phyloP scores from a whole-genome alignment of 768 basidiomycete genomes.

The Phallus indusiatus region DNA sequence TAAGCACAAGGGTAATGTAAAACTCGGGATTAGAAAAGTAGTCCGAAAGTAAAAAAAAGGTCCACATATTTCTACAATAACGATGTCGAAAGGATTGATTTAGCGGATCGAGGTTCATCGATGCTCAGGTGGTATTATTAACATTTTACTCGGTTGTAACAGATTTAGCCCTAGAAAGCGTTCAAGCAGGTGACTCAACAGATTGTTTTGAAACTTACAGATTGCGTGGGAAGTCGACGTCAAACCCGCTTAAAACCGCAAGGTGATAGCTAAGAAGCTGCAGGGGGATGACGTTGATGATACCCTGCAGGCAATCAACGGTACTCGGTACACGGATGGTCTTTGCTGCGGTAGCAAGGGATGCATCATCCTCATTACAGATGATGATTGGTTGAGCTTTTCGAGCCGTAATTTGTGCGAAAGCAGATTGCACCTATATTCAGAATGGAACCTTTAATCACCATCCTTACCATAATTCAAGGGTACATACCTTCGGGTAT shows the following conservation, averaged over 20 bases:
- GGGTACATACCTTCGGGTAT: slow-evolving; percentile 68
- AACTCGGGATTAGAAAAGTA: no score
- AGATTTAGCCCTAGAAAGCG: slow-evolving; percentile 52
- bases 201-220: slow-evolving; percentile 44
- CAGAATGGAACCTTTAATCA: background rate
- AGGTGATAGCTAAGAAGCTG: slow-evolving; percentile 95
- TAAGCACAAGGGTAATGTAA: no score
- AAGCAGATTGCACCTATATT: slow-evolving; percentile 65
- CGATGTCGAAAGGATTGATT: background rate
- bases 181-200: slow-evolving; percentile 10
- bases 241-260: slow-evolving; percentile 90
- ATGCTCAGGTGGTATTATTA: background rate
- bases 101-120: background rate
- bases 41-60: no score
- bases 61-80: no score
- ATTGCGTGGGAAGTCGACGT: slow-evolving; percentile 98
- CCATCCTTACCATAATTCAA: background rate
- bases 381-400: slow-evolving; percentile 93
- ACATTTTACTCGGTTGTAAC: slow-evolving; percentile 55
- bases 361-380: slow-evolving; percentile 87
- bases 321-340: slow-evolving; percentile 94
- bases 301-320: slow-evolving; percentile 88
- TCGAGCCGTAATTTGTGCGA: slow-evolving; percentile 94
- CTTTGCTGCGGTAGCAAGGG: slow-evolving; percentile 62
- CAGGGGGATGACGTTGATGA: slow-evolving; percentile 94